These are phyloP conservation scores for Geotrichum europaeum DNA, from an alignment of 1,139 yeast genomes.

Conservation along the genomic window DNA sequence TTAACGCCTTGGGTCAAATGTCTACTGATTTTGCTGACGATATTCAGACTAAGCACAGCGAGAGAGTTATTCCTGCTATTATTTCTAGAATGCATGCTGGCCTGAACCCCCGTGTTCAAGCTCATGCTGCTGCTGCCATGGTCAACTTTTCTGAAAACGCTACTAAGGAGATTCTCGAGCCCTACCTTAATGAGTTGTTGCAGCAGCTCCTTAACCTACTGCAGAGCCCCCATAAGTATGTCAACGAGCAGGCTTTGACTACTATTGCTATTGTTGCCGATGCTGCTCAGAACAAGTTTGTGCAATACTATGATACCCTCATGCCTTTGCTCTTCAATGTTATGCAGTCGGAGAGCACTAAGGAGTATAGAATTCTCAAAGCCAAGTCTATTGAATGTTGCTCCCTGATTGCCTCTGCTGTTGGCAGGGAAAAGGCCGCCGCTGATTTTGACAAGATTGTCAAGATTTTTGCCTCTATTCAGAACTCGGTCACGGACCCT, in stretches of 20 bases:
- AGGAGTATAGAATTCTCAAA: constrained; percentile 70
- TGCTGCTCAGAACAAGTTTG: constrained; percentile 87
- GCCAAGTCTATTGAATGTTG: constrained; percentile 96
- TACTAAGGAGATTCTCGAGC: constrained; percentile 77
- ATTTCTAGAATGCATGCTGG: constrained; percentile 67
- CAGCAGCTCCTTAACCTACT: constrained; percentile 67
- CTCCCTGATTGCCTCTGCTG: constrained; percentile 92
- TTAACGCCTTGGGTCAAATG: constrained; percentile 95
- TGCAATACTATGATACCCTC: constrained; percentile 87
- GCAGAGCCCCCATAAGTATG: constrained; percentile 83
- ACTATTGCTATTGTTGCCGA: constrained; percentile 97
- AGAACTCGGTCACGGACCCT: constrained; percentile 38
- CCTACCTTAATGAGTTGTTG: constrained; percentile 76
- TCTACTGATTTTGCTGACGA: constrained; percentile 94
- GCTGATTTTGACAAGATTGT: constrained; percentile 73
- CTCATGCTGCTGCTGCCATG: constrained; percentile 97
- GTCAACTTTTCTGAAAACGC: constrained; percentile 95
- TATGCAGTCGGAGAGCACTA: constrained; percentile 69
- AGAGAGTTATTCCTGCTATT: constrained; percentile 76
- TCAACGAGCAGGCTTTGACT: constrained; percentile 94
- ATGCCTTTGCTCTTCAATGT: constrained; percentile 87
- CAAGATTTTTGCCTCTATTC: constrained; percentile 66
- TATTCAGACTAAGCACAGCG: constrained; percentile 76
- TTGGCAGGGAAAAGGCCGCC: constrained; percentile 82
- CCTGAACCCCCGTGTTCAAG: constrained; percentile 86